Evolutionary conservation across 176 grass and related monocot species (phyloP).

Genomic region (Neostapfia colusana): DNA sequence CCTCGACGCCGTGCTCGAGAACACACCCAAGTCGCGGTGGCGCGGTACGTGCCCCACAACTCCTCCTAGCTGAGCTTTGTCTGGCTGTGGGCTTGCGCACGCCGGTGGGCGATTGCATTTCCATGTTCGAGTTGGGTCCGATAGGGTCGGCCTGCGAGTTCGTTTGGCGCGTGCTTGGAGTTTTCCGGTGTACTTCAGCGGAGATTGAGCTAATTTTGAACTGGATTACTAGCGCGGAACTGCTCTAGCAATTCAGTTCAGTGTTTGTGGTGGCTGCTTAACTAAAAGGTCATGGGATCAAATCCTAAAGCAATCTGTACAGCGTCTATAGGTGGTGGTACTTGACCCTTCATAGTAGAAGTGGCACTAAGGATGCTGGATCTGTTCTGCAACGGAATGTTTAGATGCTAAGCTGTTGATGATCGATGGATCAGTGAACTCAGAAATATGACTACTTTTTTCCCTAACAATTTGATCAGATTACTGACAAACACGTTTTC

Average conservation of each 20-base stretch:
- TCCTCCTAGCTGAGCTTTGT: neutral
- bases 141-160: neutral
- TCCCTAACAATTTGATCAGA: neutral
- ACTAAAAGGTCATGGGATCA: neutral
- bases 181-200: neutral
- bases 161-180: neutral
- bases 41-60: slow-evolving; percentile 46
- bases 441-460: neutral
- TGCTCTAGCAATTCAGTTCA: neutral
- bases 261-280: neutral
- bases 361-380: neutral
- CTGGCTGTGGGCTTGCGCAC: neutral
- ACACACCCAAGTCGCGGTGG: slow-evolving; percentile 77
- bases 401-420: neutral
- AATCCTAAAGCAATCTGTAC: neutral
- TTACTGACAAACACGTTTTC: neutral
- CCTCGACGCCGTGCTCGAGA: slow-evolving; percentile 79
- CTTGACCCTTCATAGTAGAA: neutral
- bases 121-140: neutral
- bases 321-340: neutral
- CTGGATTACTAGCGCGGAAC: neutral
- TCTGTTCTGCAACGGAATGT: neutral
- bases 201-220: neutral
- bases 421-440: slow-evolving; percentile 1
- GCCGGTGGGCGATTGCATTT: neutral